Evolutionary conservation across 75 land plant species (phyloP).

Genomic region (Sequoia sempervirens): DNA sequence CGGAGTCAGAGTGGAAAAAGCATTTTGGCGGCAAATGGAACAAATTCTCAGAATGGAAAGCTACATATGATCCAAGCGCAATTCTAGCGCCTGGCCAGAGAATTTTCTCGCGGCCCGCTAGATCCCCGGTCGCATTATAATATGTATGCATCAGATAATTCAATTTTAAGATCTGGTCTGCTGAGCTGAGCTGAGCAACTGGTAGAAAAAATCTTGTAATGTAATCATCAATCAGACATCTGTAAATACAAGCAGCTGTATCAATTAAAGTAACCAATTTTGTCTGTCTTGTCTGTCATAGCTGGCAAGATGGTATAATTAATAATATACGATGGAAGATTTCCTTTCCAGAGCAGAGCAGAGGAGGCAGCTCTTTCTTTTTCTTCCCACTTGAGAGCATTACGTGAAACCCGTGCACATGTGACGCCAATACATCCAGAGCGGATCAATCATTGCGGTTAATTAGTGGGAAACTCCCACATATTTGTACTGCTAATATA

Average conservation of each 20-base stretch:
- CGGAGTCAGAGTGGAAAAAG: slow-evolving; percentile 49
- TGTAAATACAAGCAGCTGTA: neutral
- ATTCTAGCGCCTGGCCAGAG: slow-evolving; percentile 74
- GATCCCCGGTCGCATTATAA: neutral
- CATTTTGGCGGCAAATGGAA: slow-evolving; percentile 66
- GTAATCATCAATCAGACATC: neutral
- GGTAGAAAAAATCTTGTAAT: neutral
- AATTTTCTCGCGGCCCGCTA: slow-evolving; percentile 48
- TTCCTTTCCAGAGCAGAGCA: neutral
- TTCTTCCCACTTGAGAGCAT: neutral
- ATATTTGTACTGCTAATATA: neutral
- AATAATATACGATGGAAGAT: neutral
- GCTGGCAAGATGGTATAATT: neutral
- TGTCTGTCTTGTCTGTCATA: neutral
- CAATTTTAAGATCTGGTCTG: too few relatives aligned
- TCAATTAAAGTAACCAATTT: neutral
- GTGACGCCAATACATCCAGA: neutral
- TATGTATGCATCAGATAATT: neutral
- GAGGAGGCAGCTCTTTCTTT: neutral
- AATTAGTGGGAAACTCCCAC: neutral
- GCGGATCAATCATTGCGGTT: neutral
- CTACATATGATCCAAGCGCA: slow-evolving; percentile 56
- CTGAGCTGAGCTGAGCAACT: too few relatives aligned
- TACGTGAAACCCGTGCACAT: neutral
- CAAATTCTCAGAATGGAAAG: slow-evolving; percentile 32